Base-by-base conservation (phyloP, 176 grass and related monocot species). In the Chloris gayana region DNA sequence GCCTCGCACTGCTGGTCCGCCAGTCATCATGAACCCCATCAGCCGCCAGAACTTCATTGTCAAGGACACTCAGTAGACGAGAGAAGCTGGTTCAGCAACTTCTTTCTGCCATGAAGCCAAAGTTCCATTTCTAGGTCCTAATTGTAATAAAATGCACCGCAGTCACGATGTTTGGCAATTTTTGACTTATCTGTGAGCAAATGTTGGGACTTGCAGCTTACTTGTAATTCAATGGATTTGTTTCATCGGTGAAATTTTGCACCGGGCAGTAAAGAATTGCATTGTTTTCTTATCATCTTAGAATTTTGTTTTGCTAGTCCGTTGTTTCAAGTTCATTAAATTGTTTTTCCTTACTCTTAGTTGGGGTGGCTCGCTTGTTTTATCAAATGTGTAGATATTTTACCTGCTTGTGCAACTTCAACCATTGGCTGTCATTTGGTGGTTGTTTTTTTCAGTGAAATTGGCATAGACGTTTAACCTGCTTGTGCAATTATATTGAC, bases 1-100 rank as follows among this genome's bases (percentile, higher is more conserved):
- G 94, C 94, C 94, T 44, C 91, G 94, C 58, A 90, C 87, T 0
- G 94, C 94, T 35, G 94, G 94, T 45, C 91, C 94, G 41, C 91
- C 91, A 1, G 94, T 97, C 17, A 67, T 97, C 54, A 94, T 97
- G 91, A 97, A 97, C 85, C 94, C 94, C 67, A 90, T 97, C 72
- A 94, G 89, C 73, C 91, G 94, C 72, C 94, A 97, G 75, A 94
- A 97, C 68, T 97, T 97, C 79, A 90, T 97, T 3, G 89, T 97
- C 41, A 97, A 94, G 61, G 72, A 77, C 5, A 57, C 69, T 53
- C 59, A 93, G 65, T 80, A 69, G 42, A 39, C 30, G 5, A n/a
- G 1, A 25, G 47, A 33, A 78, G 73, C 49, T 60, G 46, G 18
- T 72, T 77, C 71, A 1, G 5, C 3, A 3, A 58, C 56, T 14